Conservation (phyloP, 2,329 filamentous ascomycete genomes). For the Sclerotinia borealis region DNA sequence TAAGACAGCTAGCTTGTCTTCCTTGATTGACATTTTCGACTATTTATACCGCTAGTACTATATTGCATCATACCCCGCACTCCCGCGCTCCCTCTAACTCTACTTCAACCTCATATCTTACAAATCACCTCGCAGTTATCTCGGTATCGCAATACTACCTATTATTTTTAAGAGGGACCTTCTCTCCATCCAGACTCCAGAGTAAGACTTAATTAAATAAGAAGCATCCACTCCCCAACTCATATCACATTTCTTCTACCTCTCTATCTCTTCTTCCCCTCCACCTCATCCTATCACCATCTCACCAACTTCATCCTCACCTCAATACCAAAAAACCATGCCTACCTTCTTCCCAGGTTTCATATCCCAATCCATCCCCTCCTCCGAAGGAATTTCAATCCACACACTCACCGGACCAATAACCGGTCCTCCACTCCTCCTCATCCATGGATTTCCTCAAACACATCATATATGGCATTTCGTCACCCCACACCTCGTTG, state of each 20-base stretch:
- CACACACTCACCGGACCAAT: neutral
- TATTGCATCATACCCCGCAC: slow-evolving; percentile 2
- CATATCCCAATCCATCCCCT: neutral
- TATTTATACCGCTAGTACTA: too few species aligned
- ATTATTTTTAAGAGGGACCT: too few species aligned
- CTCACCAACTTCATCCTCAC: neutral
- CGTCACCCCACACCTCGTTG: slow-evolving; percentile 36
- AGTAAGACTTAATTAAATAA: too few species aligned
- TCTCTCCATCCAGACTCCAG: neutral
- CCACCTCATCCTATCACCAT: too few species aligned
- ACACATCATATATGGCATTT: slow-evolving; percentile 47
- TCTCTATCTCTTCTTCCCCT: too few species aligned
- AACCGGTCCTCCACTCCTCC: slow-evolving; percentile 36
- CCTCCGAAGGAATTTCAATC: neutral
- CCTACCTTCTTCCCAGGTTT: neutral
- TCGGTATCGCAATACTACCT: neutral
- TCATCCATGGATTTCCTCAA: slow-evolving; percentile 49
- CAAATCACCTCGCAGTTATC: neutral
- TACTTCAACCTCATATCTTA: neutral
- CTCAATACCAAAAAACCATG: neutral
- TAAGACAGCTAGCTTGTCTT: too few species aligned
- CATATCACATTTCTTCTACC: too few species aligned
- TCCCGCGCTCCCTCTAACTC: too few species aligned
- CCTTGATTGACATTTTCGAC: too few species aligned
- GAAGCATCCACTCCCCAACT: neutral